Conservation (phyloP, 768 basidiomycete genomes). For the Xanthoconium purpureum region DNA sequence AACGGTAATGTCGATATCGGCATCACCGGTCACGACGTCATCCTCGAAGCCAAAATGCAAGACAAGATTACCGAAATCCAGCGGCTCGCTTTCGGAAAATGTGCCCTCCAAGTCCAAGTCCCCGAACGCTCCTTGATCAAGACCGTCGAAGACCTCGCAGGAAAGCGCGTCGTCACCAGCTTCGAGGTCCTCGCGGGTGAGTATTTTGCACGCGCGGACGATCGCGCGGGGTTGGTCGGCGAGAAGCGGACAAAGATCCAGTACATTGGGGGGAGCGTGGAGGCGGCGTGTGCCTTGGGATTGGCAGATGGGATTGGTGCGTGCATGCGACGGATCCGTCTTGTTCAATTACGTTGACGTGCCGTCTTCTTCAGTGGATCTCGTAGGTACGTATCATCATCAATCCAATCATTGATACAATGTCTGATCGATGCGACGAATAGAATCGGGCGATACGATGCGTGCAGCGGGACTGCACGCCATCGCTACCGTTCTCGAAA, state of each 20-base stretch:
- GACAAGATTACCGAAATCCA: slow-evolving; percentile 73
- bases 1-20: slow-evolving; percentile 96
- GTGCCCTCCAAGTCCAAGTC: slow-evolving; percentile 85
- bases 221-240: slow-evolving; percentile 46
- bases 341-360: neutral
- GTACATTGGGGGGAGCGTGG: slow-evolving; percentile 96
- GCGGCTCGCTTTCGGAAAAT: slow-evolving; percentile 90
- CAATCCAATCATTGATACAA: slow-evolving; percentile 16
- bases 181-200: slow-evolving; percentile 84
- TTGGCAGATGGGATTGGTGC: slow-evolving; percentile 95
- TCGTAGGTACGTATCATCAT: slow-evolving; percentile 63
- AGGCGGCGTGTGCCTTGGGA: slow-evolving; percentile 95
- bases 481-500: slow-evolving; percentile 82
- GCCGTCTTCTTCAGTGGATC: slow-evolving; percentile 62
- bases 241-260: slow-evolving; percentile 76
- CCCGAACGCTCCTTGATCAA: slow-evolving; percentile 73
- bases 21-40: slow-evolving; percentile 97
- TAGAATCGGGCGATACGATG: slow-evolving; percentile 99
- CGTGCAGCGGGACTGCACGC: slow-evolving; percentile 93
- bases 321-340: slow-evolving; percentile 18
- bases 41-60: slow-evolving; percentile 86
- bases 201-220: slow-evolving; percentile 72
- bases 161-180: slow-evolving; percentile 91
- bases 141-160: slow-evolving; percentile 75
- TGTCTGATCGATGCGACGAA: neutral